A percentile compares a stretch with the other conserved stretches of the same genome.
These are phyloP conservation scores for Ambrosia hybrid DNA, from an alignment of 140 eudicot genomes.

Conservation along the genomic window DNA sequence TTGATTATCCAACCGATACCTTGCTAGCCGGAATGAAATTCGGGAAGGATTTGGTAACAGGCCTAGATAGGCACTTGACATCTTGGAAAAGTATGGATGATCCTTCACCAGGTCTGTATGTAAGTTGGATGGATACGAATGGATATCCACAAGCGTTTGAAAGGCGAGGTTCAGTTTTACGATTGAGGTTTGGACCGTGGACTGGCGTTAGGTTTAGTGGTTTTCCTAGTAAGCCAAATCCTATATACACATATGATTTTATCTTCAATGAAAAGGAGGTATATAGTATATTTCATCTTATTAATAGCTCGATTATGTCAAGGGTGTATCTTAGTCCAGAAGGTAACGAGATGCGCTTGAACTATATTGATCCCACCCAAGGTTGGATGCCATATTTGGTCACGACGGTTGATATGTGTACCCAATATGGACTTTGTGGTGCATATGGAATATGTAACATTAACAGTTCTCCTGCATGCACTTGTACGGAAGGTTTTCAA, in stretches of 20 bases:
- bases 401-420: slow-evolving; percentile 21
- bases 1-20: slow-evolving; percentile 31
- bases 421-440: slow-evolving; percentile 40
- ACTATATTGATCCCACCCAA: slow-evolving; percentile 1
- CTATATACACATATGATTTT: neutral
- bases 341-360: neutral
- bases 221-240: neutral
- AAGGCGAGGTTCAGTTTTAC: neutral
- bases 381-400: neutral
- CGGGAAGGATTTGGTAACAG: slow-evolving; percentile 23
- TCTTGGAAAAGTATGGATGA: slow-evolving; percentile 44
- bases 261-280: slow-evolving; percentile 20
- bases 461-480: slow-evolving; percentile 28
- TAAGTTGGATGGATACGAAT: slow-evolving; percentile 18
- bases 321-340: neutral
- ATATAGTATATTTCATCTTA: neutral
- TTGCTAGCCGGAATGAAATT: slow-evolving; percentile 25
- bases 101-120: slow-evolving; percentile 42
- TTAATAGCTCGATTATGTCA: neutral
- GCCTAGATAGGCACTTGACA: slow-evolving; percentile 9
- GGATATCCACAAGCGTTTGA: slow-evolving; percentile 34
- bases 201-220: slow-evolving; percentile 32
- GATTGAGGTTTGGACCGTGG: slow-evolving; percentile 29
- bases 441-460: slow-evolving; percentile 35
- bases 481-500: slow-evolving; percentile 37